A percentile compares a stretch with the other conserved stretches of the same genome.
phyloP scores from a whole-genome alignment of 148 eudicot species.

The Rhododendron molle region DNA sequence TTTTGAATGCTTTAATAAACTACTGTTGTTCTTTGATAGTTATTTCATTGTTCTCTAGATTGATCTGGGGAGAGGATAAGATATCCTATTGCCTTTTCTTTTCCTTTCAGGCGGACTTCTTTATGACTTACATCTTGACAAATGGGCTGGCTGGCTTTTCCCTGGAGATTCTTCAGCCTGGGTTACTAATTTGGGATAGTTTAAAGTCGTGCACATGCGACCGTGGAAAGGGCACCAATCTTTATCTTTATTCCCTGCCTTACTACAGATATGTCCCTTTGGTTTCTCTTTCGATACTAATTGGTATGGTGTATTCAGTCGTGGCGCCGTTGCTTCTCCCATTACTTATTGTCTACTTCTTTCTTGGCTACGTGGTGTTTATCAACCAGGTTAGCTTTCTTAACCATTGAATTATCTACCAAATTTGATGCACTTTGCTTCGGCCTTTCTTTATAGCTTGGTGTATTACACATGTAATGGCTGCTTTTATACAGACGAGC shows the following conservation, averaged over 20 bases:
- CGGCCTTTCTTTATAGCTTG: not conserved
- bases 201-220: constrained; percentile 47
- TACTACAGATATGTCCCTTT: constrained; percentile 71
- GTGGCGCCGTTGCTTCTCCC: constrained; percentile 90
- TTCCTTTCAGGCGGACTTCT: constrained; percentile 78
- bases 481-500: not conserved
- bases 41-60: not conserved
- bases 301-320: constrained; percentile 82
- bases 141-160: constrained; percentile 90
- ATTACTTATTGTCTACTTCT: constrained; percentile 75
- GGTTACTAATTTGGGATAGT: constrained; percentile 61
- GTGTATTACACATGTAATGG: not conserved
- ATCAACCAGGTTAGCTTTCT: constrained; percentile 64
- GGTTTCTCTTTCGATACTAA: constrained; percentile 57
- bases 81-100: not conserved
- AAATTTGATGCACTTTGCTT: not conserved
- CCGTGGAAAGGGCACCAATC: constrained; percentile 57
- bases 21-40: not conserved
- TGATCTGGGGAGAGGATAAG: not conserved
- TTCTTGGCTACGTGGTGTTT: constrained; percentile 79
- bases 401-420: not conserved
- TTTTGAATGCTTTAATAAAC: constrained; percentile 1
- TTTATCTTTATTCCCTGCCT: constrained; percentile 70
- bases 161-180: constrained; percentile 81
- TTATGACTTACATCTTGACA: constrained; percentile 85